phyloP scores from a whole-genome alignment of 257 asterid genomes.

The Solanum verrucosum region DNA sequence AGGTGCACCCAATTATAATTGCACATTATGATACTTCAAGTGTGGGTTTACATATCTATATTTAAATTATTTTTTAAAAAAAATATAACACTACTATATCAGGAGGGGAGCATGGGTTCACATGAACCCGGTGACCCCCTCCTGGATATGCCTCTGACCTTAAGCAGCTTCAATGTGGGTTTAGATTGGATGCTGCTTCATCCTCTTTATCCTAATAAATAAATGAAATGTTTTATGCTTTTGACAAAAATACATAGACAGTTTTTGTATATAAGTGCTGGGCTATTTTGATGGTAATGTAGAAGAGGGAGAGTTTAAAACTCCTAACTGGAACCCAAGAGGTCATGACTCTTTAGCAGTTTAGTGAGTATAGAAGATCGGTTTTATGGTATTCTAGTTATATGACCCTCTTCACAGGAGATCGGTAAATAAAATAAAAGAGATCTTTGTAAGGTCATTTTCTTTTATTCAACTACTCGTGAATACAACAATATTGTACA shows the following conservation, averaged over 20 bases:
- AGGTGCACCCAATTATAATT: no score
- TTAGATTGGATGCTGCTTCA: not conserved
- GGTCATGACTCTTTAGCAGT: not conserved
- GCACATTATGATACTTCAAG: no score
- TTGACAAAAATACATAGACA: not conserved
- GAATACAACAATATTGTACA: not conserved
- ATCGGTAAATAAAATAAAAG: not conserved
- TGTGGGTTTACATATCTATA: no score
- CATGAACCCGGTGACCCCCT: no score
- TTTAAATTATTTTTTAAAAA: no score
- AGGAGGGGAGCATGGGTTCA: no score
- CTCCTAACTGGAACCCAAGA: not conserved
- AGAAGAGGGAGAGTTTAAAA: not conserved
- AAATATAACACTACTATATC: no score
- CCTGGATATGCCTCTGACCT: no score
- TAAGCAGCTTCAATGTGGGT: not conserved
- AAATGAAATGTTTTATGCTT: not conserved
- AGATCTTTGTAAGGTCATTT: not conserved
- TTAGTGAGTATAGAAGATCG: not conserved
- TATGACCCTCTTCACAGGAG: not conserved
- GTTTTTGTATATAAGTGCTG: not conserved
- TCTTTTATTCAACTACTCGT: not conserved
- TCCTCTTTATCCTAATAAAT: not conserved
- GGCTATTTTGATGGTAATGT: not conserved
- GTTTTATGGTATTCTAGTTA: not conserved